phyloP scores from a whole-genome alignment of 306 rosid species.

The Spatholobus suberectus region DNA sequence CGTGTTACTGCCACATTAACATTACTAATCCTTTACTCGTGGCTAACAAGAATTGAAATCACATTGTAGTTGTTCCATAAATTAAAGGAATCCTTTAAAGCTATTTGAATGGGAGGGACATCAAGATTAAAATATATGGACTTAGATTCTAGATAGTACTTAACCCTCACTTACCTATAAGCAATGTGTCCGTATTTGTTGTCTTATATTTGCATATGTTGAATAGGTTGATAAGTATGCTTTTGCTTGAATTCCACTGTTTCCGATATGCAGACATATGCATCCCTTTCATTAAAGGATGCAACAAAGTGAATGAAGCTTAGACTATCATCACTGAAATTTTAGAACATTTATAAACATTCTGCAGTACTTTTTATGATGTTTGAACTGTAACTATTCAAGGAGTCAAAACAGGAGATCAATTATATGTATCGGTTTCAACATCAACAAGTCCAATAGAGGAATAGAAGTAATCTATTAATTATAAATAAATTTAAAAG shows the following conservation, averaged over 20 bases:
- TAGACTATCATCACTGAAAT: neutral
- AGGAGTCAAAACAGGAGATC: neutral
- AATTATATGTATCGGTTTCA: neutral
- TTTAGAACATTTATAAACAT: neutral
- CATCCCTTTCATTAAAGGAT: too few relatives aligned
- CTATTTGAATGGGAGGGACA: constrained; percentile 5
- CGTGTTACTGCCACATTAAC: neutral
- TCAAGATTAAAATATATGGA: neutral
- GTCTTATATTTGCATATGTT: neutral
- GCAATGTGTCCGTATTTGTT: neutral
- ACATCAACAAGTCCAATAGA: too few relatives aligned
- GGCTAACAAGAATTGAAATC: neutral
- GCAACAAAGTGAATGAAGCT: neutral
- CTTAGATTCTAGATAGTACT: neutral
- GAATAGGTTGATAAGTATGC: neutral
- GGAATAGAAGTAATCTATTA: too few relatives aligned
- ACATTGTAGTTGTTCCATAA: neutral
- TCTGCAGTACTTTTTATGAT: neutral
- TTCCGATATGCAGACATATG: too few relatives aligned
- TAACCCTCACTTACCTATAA: neutral
- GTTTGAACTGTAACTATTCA: neutral
- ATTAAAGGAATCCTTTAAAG: neutral
- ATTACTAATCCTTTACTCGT: neutral
- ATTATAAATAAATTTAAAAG: too few relatives aligned
- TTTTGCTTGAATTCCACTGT: too few relatives aligned